Evolutionary conservation across 2,329 filamentous ascomycete genomes (phyloP).

Genomic region (Chlorencoelia australis): DNA sequence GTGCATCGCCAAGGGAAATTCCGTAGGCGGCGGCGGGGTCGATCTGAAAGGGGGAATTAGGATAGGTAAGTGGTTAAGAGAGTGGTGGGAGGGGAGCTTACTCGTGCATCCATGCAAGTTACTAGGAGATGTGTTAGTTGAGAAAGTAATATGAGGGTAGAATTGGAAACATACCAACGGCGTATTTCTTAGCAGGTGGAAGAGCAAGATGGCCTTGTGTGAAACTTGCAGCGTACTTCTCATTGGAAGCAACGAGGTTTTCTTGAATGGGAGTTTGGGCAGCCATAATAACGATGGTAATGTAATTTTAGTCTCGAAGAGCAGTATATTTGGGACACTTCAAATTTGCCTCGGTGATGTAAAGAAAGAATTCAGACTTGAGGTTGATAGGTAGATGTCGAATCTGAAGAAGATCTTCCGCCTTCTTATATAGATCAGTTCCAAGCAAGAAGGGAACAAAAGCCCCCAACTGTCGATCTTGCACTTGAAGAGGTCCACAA

Average conservation of each 20-base stretch:
- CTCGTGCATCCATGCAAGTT: conserved; percentile 76
- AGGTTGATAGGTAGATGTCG: no score
- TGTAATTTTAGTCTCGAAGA: no score
- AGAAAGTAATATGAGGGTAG: conserved; percentile 9
- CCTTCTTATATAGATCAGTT: no score
- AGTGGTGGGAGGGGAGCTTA: no score
- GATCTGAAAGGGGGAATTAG: no score
- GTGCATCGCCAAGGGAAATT: conserved; percentile 64
- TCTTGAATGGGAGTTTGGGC: conserved; percentile 35
- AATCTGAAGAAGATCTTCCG: no score
- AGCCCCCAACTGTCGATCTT: not conserved
- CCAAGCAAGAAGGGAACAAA: no score
- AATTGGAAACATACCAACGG: conserved; percentile 39
- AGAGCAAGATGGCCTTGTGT: conserved; percentile 56
- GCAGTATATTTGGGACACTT: no score
- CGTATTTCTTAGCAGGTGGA: conserved; percentile 60
- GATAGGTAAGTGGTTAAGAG: no score
- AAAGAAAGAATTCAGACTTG: no score
- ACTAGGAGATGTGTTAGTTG: conserved; percentile 31
- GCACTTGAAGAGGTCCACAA: not conserved
- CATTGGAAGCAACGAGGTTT: conserved; percentile 47
- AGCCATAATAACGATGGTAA: conserved; percentile 8
- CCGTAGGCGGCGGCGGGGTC: conserved; percentile 60
- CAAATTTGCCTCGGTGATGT: no score
- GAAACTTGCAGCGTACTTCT: conserved; percentile 47